phyloP scores from a whole-genome alignment of 1,284 basidiomycete genomes.

The Ustilago shanxiensis region DNA sequence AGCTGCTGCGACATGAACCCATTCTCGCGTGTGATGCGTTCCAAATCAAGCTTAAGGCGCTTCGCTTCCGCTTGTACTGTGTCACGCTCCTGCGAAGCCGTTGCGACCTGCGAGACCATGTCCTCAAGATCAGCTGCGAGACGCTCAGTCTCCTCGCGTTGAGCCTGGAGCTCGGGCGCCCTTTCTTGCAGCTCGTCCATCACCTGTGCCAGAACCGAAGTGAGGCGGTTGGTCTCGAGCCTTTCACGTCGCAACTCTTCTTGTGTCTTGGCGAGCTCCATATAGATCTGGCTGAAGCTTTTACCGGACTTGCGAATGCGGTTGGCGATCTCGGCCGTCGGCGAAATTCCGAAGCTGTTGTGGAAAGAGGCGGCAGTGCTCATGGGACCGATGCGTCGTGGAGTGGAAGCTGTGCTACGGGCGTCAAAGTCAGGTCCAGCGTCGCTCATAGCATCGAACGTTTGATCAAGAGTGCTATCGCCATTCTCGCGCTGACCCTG shows the following conservation, averaged over 20 bases:
- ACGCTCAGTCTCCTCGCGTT: conserved; percentile 65
- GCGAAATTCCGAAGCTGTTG: conserved; percentile 68
- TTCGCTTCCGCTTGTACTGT: conserved; percentile 73
- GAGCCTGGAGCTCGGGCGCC: conserved; percentile 63
- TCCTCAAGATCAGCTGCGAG: conserved; percentile 59
- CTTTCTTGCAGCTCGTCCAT: conserved; percentile 66
- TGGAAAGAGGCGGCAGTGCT: conserved; percentile 45
- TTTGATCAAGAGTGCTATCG: conserved; percentile 32
- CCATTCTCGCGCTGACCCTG: conserved; percentile 50
- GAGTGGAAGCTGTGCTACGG: conserved; percentile 34
- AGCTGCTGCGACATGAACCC: conserved; percentile 78
- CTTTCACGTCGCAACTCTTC: conserved; percentile 83
- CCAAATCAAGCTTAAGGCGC: conserved; percentile 77
- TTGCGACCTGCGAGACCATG: conserved; percentile 46
- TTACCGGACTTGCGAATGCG: conserved; percentile 74
- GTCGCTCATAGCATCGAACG: conserved; percentile 34
- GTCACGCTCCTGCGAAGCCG: conserved; percentile 55
- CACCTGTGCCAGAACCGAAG: conserved; percentile 61
- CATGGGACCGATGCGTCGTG: conserved; percentile 33
- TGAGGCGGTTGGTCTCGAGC: conserved; percentile 60
- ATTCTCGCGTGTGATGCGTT: conserved; percentile 75
- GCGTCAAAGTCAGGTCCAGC: conserved; percentile 34
- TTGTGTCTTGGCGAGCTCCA: conserved; percentile 86
- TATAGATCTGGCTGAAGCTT: conserved; percentile 89
- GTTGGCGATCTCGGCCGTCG: conserved; percentile 83